phyloP scores from a whole-genome alignment of 306 rosid species.

The Vigna nakashimae region DNA sequence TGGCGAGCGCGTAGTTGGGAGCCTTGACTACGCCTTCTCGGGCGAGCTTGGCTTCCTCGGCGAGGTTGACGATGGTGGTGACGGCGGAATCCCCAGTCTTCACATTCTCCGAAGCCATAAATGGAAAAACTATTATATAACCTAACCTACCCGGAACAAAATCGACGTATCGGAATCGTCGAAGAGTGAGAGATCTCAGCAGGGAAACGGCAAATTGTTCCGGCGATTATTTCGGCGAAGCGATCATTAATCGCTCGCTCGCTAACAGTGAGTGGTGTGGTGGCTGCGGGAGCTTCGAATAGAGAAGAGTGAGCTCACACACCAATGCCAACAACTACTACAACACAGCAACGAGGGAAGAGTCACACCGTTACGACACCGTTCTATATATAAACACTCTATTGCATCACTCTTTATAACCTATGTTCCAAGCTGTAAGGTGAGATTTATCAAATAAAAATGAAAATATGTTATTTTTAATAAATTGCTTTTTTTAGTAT shows the following conservation, averaged over 20 bases:
- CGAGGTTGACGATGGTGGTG: constrained; percentile 81
- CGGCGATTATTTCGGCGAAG: not conserved
- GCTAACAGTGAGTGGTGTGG: not conserved
- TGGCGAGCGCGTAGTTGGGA: constrained; percentile 65
- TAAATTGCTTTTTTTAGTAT: no score
- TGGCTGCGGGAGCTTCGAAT: constrained; percentile 38
- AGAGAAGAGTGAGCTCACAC: constrained; percentile 24
- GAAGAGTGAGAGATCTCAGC: constrained; percentile 40
- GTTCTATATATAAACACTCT: not conserved
- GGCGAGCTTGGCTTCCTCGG: constrained; percentile 94
- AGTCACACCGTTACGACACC: constrained; percentile 25
- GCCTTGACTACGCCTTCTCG: constrained; percentile 90
- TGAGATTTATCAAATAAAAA: no score
- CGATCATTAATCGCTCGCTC: not conserved
- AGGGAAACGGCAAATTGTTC: not conserved
- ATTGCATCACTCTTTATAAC: no score
- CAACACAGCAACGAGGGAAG: not conserved
- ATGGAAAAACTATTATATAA: not conserved
- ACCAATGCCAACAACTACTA: constrained; percentile 8
- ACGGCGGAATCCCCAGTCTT: constrained; percentile 83
- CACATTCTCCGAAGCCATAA: constrained; percentile 94
- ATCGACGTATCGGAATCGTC: constrained; percentile 16
- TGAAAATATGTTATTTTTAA: no score
- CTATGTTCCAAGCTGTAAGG: no score
- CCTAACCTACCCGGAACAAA: constrained; percentile 10